Evolutionary conservation across 176 grass and related monocot species (phyloP), one percentile per base, ranked within the genome.

Genomic region (Rhynchospora tenuis): DNA sequence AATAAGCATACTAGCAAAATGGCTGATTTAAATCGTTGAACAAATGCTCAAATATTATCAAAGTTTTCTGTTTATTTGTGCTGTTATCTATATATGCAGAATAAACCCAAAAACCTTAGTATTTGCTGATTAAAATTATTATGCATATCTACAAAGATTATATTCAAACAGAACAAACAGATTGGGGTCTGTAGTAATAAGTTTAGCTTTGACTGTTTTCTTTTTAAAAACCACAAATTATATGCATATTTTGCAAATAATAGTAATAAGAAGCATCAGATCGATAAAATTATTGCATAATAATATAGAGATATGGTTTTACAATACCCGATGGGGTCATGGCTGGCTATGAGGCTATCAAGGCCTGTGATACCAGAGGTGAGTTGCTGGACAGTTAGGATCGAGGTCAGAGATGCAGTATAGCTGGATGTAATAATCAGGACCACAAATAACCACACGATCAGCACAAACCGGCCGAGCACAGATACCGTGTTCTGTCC

Each of bases 351-450:
- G 78, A 98, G 88, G 66, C 67, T 98, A 78, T 94, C 92, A 0
- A 98, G 83, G n/a, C 95, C 89, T 52, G 85, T 88, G 80, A 98
- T 91, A 45, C 92, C 92, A 2, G 87, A 83, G 31, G 87, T 74
- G 16, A 98, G 90, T 50, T 98, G 95, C 87, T 98, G 90, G 29
- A 95, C 87, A 9, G 92, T 98, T 70, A 98, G 90, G 80, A 98
- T 93, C 48, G 95, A 94, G 11, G 95, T 98, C 81, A 98, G 60
- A 80, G 87, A 94, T 81, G 95, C 92, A 23, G 95, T 95, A 77
- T 98, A 98, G 51, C 95, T 98, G 80, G 95, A 98, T 67, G 84
- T 94, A 81, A 94, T 88, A 81, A 98, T 94, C 79, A 98, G 86
- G 60, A 94, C 92, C 19, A 94, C 89, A 29, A 94, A 98, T 64